Percentiles rank a stretch among this genome's conserved stretches.
Evolutionary conservation across 192 early-diverging fungal species (phyloP).

Genomic region (Backusella liffmaniae): DNA sequence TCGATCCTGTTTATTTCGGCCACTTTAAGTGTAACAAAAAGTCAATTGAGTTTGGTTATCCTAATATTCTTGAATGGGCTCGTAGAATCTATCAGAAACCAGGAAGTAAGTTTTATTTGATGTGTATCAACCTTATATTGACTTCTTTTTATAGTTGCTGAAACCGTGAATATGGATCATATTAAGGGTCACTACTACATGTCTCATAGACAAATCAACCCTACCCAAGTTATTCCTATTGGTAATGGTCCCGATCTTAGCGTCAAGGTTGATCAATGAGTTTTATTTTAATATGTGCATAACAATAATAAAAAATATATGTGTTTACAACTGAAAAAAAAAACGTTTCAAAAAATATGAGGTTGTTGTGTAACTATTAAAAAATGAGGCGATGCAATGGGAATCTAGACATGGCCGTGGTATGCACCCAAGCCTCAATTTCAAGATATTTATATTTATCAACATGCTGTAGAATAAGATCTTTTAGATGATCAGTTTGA

Average conservation of each 20-base stretch:
- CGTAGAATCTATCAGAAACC: slow-evolving; percentile 81
- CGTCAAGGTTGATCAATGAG: slow-evolving; percentile 2
- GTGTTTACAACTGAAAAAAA: not conserved
- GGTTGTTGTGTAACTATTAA: not conserved
- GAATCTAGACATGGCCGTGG: not conserved
- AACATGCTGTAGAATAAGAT: too few species aligned
- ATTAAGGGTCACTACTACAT: slow-evolving; percentile 95
- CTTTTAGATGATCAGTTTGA: too few species aligned
- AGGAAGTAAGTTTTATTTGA: slow-evolving; percentile 23
- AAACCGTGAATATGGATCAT: slow-evolving; percentile 93
- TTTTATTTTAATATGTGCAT: not conserved
- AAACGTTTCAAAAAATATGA: not conserved
- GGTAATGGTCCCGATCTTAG: slow-evolving; percentile 60
- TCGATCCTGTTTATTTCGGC: slow-evolving; percentile 91
- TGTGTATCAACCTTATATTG: not conserved
- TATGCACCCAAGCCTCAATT: too few species aligned
- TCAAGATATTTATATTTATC: too few species aligned
- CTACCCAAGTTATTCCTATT: slow-evolving; percentile 75
- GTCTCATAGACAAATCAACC: slow-evolving; percentile 93
- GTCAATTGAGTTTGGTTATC: slow-evolving; percentile 85
- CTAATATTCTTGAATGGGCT: slow-evolving; percentile 83
- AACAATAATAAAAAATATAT: not conserved
- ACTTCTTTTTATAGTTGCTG: slow-evolving; percentile 43
- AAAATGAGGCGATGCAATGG: not conserved
- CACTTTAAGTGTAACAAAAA: slow-evolving; percentile 96